Percentiles rank a stretch among this genome's conserved stretches.
phyloP scores from a whole-genome alignment of 202 grass and related monocot species.

The Setaria viridis region DNA sequence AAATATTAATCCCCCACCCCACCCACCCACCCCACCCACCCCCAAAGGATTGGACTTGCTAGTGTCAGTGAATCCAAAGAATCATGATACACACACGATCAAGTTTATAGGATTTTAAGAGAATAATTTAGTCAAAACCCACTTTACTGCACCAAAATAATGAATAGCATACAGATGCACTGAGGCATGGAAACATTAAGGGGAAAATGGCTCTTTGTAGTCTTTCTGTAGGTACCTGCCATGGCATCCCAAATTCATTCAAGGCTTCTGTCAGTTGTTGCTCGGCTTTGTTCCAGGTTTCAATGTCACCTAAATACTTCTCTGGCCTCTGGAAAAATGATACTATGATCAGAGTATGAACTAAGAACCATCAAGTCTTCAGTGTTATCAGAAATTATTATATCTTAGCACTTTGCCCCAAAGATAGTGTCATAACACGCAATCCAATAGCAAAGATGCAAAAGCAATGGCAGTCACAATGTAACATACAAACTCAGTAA shows the following conservation, averaged over 20 bases:
- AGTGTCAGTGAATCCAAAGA: no score
- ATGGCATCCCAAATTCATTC: slow-evolving; percentile 93
- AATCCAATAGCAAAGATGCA: slow-evolving; percentile 11
- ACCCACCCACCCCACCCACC: no score
- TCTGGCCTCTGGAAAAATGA: slow-evolving; percentile 74
- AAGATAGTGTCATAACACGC: not conserved
- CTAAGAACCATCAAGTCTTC: not conserved
- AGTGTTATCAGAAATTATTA: slow-evolving; percentile 25
- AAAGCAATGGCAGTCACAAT: slow-evolving; percentile 24
- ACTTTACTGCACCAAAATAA: not conserved
- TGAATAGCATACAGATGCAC: slow-evolving; percentile 27
- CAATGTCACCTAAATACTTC: slow-evolving; percentile 94
- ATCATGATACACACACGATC: not conserved
- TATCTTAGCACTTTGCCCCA: not conserved
- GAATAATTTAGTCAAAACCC: not conserved
- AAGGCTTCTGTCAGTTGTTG: slow-evolving; percentile 88
- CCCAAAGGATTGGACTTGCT: not conserved
- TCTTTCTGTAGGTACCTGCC: slow-evolving; percentile 65
- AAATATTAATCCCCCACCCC: not conserved
- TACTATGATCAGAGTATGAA: slow-evolving; percentile 33
- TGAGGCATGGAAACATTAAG: slow-evolving; percentile 12
- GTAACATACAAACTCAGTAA: not conserved
- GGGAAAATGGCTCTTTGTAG: not conserved
- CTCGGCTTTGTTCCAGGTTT: slow-evolving; percentile 98
- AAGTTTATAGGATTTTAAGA: not conserved